Evolutionary conservation across 441 rosid species (phyloP), one percentile per base, ranked within the genome.

Genomic region (Melastoma candidum): DNA sequence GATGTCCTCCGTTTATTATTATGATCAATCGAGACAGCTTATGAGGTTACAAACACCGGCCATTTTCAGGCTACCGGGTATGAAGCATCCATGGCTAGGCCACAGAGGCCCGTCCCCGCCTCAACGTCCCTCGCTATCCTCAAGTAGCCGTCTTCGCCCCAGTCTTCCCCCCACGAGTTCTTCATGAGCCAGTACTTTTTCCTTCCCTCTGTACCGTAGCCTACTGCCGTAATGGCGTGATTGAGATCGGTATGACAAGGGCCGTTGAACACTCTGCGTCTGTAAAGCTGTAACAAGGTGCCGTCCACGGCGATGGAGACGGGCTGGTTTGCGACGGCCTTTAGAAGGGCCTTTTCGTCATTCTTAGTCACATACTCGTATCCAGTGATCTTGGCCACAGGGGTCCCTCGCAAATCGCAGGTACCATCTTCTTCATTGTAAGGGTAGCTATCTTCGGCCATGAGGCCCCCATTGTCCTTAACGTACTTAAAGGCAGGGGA

Each of bases 271-370:
- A 61, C 65, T 0, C 65, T 59, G 1, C 65, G 27, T 2, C 48
- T 47, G 46, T 61, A 61, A 44, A 61, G 43, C 44, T 48, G 65
- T 48, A 61, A 47, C 44, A 58, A 53, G 12, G 59, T 12, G 11
- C 59, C 65, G 26, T 61, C 65, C 0, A 61, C 49, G 2, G 59
- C 65, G 7, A 61, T 54, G 0, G 65, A 61, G 25, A 61, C 65
- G 0, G 65, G 65, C 53, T 61, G 65, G 65, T 61, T 61, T 0
- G 65, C 59, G 39, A 54, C 65, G 0, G 59, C 65, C 27, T 61
- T 53, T 49, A 61, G 17, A 11, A 61, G 51, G 11, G 65, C 65
- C 45, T 54, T 25, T 54, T 61, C 65, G n/a, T 44, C 48, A 54
- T 61, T 61, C 3, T 4, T 11, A 3, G 65, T 58, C 39, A 61